Conservation (phyloP, 306 rosid species). For the Medicago arabica region DNA sequence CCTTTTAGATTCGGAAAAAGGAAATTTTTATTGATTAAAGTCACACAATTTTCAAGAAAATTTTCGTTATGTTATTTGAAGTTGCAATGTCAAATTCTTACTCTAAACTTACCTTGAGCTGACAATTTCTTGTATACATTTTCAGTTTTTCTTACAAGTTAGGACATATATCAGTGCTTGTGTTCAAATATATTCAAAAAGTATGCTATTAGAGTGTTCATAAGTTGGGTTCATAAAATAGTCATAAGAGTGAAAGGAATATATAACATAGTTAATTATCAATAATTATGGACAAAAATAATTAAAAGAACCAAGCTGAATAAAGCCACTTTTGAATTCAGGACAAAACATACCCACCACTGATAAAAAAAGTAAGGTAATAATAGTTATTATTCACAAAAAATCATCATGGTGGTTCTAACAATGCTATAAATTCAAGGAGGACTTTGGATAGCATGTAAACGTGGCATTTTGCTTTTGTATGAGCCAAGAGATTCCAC, state of each 20-base stretch:
- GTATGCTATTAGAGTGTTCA: too few relatives aligned
- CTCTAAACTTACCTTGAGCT: too few relatives aligned
- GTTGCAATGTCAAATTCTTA: too few relatives aligned
- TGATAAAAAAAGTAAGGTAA: not conserved
- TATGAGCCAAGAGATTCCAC: slow-evolving; percentile 28
- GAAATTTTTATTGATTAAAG: too few relatives aligned
- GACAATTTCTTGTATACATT: too few relatives aligned
- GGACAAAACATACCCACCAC: slow-evolving; percentile 41
- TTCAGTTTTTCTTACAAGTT: too few relatives aligned
- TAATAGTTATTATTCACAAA: not conserved
- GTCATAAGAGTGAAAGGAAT: not conserved
- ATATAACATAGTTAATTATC: slow-evolving; percentile 8
- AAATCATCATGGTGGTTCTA: slow-evolving; percentile 34
- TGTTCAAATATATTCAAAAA: too few relatives aligned
- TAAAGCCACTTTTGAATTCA: slow-evolving; percentile 37
- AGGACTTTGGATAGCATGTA: slow-evolving; percentile 4
- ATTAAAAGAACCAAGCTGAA: not conserved
- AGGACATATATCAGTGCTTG: not conserved
- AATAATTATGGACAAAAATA: not conserved
- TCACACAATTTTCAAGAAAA: too few relatives aligned
- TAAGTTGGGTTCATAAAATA: not conserved
- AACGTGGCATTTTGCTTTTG: slow-evolving; percentile 34
- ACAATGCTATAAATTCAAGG: slow-evolving; percentile 23
- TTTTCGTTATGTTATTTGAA: too few relatives aligned
- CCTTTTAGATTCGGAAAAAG: too few relatives aligned